These are phyloP conservation scores for Solanum etuberosum DNA, from an alignment of 257 asterid species.

Conservation along the genomic window DNA sequence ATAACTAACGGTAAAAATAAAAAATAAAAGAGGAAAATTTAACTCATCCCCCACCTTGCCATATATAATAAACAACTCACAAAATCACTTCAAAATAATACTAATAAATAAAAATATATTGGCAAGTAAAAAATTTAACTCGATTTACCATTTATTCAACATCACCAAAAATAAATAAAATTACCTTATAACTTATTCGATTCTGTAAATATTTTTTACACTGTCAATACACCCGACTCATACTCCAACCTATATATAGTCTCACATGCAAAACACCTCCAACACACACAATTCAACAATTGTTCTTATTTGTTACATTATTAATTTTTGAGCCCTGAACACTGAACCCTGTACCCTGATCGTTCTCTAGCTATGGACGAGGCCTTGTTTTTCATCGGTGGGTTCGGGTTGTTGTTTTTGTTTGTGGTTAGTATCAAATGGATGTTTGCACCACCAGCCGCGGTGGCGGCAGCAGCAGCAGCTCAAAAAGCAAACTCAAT, in stretches of 20 bases:
- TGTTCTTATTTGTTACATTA: not conserved
- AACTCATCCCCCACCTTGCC: too few species aligned
- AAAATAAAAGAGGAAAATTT: not conserved
- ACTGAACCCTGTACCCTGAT: not conserved
- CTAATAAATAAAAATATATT: too few species aligned
- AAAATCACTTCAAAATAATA: too few species aligned
- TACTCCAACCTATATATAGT: not conserved
- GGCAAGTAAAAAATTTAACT: not conserved
- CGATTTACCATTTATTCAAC: not conserved
- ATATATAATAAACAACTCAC: too few species aligned
- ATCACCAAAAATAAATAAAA: not conserved
- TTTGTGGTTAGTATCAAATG: not conserved
- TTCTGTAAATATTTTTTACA: not conserved
- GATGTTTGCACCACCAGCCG: not conserved
- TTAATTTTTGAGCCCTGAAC: not conserved
- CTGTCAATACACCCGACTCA: not conserved
- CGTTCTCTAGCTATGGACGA: not conserved
- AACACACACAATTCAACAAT: not conserved
- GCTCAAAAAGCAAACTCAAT: not conserved
- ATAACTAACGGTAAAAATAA: not conserved
- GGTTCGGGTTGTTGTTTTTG: not conserved
- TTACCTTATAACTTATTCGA: not conserved
- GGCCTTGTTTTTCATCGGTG: not conserved
- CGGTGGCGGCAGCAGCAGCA: not conserved
- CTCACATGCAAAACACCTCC: not conserved